Evolutionary conservation across 495 filamentous ascomycete genomes (phyloP).

Genomic region (Penicillium taxi): DNA sequence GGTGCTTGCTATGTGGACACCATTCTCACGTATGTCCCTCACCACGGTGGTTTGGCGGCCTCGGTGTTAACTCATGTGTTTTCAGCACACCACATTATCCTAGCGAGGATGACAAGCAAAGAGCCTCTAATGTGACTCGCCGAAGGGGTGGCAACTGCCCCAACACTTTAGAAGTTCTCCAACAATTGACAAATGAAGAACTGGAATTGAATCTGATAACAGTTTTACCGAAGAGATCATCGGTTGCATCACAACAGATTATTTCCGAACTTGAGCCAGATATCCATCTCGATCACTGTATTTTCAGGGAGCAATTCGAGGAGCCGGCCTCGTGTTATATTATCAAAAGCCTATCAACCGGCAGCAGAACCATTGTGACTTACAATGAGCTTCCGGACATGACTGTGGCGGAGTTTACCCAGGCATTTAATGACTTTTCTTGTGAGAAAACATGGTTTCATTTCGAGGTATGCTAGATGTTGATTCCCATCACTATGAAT

Average conservation of each 20-base stretch:
- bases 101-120: constrained; percentile 62
- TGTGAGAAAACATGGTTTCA: constrained; percentile 52
- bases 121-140: constrained; percentile 49
- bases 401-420: constrained; percentile 48
- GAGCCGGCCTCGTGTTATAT: constrained; percentile 66
- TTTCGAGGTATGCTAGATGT: constrained; percentile 52
- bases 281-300: constrained; percentile 46
- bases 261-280: constrained; percentile 28
- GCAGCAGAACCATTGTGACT: constrained; percentile 62
- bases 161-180: constrained; percentile 61
- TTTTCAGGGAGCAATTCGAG: constrained; percentile 47
- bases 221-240: constrained; percentile 36
- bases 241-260: constrained; percentile 33
- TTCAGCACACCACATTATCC: constrained; percentile 58
- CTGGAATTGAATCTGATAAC: constrained; percentile 32
- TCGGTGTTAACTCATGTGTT: constrained; percentile 7
- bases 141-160: constrained; percentile 66
- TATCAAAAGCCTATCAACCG: constrained; percentile 50
- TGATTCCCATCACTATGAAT: background rate
- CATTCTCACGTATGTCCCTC: constrained; percentile 50
- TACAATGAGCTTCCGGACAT: constrained; percentile 61
- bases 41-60: too few species aligned
- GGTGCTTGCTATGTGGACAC: constrained; percentile 64
- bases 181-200: constrained; percentile 39
- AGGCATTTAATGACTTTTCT: constrained; percentile 22